A percentile compares a stretch with the other conserved stretches of the same genome.
phyloP scores from a whole-genome alignment of 164 flowering plant genomes.

The Buxus sempervirens region DNA sequence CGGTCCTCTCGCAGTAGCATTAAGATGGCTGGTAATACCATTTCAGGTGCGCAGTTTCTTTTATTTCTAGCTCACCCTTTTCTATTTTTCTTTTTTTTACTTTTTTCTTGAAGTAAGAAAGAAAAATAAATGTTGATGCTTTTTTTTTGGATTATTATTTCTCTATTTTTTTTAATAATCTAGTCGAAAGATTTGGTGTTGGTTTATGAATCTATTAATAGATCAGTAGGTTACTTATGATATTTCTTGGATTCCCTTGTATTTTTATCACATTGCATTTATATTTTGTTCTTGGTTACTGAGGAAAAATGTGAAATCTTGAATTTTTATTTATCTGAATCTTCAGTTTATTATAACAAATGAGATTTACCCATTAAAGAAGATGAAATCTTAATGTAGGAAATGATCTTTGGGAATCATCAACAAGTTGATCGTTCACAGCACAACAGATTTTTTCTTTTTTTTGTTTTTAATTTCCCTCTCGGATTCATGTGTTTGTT shows the following conservation, averaged over 20 bases:
- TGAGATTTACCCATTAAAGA: not conserved
- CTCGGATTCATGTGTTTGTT: not conserved
- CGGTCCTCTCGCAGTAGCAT: not conserved
- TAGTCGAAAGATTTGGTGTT: too few relatives aligned
- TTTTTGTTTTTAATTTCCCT: too few relatives aligned
- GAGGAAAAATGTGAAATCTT: not conserved
- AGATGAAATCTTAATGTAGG: not conserved
- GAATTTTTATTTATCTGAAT: not conserved
- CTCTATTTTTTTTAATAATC: too few relatives aligned
- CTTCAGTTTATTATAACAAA: too few relatives aligned
- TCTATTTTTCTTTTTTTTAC: not conserved
- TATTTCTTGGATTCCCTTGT: not conserved
- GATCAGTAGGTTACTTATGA: too few relatives aligned
- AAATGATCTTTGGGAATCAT: not conserved
- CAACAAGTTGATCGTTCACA: not conserved
- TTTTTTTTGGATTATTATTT: not conserved
- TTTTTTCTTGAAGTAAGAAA: not conserved
- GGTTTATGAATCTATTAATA: too few relatives aligned
- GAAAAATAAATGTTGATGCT: too few relatives aligned
- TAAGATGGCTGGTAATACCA: slow-evolving; percentile 19
- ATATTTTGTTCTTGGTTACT: not conserved
- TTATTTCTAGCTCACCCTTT: not conserved
- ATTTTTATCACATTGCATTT: not conserved
- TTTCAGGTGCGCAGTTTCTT: slow-evolving; percentile 16
- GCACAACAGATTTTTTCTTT: not conserved